These are phyloP conservation scores for Pseudogymnoascus sp. DNA, from an alignment of 2,329 filamentous ascomycete genomes.

Conservation along the genomic window DNA sequence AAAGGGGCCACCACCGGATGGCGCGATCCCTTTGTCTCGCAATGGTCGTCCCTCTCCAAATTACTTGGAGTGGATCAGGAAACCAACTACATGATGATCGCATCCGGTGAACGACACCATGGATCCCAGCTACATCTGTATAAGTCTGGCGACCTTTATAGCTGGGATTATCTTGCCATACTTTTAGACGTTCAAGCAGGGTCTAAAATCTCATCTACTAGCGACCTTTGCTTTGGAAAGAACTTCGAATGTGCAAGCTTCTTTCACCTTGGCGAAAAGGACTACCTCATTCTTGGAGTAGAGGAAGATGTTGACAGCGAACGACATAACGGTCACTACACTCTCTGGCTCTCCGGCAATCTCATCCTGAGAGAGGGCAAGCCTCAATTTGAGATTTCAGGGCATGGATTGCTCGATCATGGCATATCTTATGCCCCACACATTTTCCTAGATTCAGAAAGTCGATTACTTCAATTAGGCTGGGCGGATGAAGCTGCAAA, in stretches of 20 bases:
- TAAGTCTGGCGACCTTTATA: conserved; percentile 15
- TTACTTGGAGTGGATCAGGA: conserved; percentile 8
- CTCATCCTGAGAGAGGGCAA: conserved; percentile 12
- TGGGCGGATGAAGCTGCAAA: conserved; percentile 18
- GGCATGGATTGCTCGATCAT: conserved; percentile 17
- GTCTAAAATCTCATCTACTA: conserved; percentile 11
- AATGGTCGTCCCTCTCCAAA: conserved; percentile 14
- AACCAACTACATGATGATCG: conserved; percentile 18
- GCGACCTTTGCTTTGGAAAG: conserved; percentile 15
- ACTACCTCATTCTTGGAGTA: conserved; percentile 14
- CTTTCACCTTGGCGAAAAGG: conserved; percentile 16
- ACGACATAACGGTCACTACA: neutral
- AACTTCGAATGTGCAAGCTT: conserved; percentile 20
- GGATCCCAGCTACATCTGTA: conserved; percentile 16
- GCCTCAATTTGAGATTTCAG: conserved; percentile 16
- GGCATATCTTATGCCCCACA: conserved; percentile 18
- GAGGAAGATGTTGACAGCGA: conserved; percentile 6
- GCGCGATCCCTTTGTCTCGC: conserved; percentile 19
- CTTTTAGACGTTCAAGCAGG: conserved; percentile 12
- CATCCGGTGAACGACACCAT: conserved; percentile 15
- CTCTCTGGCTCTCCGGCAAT: neutral
- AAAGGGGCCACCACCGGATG: conserved; percentile 15
- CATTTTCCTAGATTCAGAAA: conserved; percentile 16
- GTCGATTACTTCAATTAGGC: conserved; percentile 15
- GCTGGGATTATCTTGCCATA: conserved; percentile 15